A percentile compares a stretch with the other conserved stretches of the same genome.
These are phyloP conservation scores for Lenwebbia sp. DNA, from an alignment of 345 rosid species.

Conservation along the genomic window DNA sequence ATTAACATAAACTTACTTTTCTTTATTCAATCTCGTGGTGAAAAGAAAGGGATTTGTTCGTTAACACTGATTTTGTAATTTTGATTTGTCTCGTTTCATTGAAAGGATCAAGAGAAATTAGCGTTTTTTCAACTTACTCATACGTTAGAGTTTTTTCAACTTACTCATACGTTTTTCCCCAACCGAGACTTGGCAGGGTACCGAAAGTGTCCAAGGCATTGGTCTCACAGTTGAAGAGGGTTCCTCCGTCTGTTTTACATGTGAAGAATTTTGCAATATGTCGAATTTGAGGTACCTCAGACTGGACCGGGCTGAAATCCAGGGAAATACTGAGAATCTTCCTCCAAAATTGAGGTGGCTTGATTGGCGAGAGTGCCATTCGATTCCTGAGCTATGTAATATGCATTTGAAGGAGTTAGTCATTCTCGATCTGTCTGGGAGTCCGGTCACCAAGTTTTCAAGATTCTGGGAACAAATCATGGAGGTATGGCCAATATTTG, in stretches of 20 bases:
- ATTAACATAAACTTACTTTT: no score
- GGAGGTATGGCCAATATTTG: no score
- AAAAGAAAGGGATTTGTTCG: no score
- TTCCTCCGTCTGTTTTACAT: no score
- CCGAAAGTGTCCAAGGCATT: neutral
- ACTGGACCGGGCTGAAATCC: neutral
- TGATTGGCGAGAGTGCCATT: neutral
- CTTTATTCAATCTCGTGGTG: no score
- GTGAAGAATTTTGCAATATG: neutral
- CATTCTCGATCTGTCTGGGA: neutral
- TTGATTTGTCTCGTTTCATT: no score
- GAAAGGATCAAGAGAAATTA: no score
- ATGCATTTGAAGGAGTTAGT: neutral
- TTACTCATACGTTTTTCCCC: neutral
- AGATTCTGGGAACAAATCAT: neutral
- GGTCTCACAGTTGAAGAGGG: neutral
- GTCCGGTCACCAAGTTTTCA: neutral
- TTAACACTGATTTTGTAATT: no score
- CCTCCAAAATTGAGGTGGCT: neutral
- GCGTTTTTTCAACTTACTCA: neutral
- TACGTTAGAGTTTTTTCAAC: neutral
- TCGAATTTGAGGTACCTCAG: neutral
- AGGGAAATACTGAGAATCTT: no score
- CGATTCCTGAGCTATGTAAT: neutral
- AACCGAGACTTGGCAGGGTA: no score